Percentiles rank a stretch among this genome's conserved stretches.
These are phyloP conservation scores for Nasturtium officinale DNA, from an alignment of 345 rosid genomes.

Conservation along the genomic window DNA sequence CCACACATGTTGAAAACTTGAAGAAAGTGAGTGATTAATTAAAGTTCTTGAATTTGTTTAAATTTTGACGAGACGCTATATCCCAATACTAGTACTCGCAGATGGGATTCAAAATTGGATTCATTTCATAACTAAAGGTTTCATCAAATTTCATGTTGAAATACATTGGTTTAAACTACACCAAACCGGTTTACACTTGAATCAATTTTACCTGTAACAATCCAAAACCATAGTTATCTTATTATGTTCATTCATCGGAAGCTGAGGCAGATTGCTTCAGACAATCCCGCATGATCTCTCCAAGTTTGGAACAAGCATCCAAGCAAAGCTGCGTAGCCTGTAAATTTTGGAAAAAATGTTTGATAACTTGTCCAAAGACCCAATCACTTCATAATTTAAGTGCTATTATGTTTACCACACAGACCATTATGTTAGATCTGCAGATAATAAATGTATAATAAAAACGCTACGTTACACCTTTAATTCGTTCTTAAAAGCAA, in stretches of 20 bases:
- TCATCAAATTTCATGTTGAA: background rate
- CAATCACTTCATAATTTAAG: background rate
- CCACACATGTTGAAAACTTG: background rate
- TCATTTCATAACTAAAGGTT: conserved; percentile 15
- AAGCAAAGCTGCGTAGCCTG: conserved; percentile 96
- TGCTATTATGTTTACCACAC: background rate
- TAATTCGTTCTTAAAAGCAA: background rate
- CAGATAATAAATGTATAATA: background rate
- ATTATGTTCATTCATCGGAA: conserved; percentile 48
- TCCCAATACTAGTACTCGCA: background rate
- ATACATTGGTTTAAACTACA: conserved; percentile 18
- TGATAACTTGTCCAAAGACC: background rate
- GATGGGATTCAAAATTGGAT: conserved; percentile 13
- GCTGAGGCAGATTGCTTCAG: conserved; percentile 70
- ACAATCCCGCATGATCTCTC: conserved; percentile 79
- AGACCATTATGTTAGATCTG: background rate
- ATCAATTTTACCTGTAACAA: conserved; percentile 16
- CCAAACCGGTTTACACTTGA: background rate
- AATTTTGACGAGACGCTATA: background rate
- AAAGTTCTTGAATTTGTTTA: background rate
- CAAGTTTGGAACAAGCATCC: conserved; percentile 83
- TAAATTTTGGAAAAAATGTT: conserved; percentile 15
- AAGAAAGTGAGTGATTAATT: background rate
- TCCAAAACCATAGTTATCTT: conserved; percentile 24
- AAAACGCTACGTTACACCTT: background rate